phyloP scores from a whole-genome alignment of 2,329 filamentous ascomycete genomes.

The Claviceps capensis region DNA sequence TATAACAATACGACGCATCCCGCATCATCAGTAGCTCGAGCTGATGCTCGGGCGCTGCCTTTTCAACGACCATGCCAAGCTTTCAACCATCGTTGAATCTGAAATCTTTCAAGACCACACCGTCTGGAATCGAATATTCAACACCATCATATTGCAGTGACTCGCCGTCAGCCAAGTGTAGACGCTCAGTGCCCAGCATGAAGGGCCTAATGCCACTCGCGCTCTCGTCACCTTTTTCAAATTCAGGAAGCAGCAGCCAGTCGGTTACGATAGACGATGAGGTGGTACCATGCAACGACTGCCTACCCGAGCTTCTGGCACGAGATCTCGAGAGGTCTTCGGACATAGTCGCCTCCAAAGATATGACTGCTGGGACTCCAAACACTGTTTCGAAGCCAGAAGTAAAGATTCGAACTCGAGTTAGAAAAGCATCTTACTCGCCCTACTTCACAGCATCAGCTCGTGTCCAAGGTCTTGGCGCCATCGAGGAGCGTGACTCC shows the following conservation, averaged over 20 bases:
- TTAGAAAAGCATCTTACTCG: constrained; percentile 8
- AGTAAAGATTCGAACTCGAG: constrained; percentile 11
- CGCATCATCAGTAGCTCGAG: constrained; percentile 2
- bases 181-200: constrained; percentile 26
- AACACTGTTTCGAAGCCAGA: constrained; percentile 20
- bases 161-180: constrained; percentile 11
- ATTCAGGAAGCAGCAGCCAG: constrained; percentile 8
- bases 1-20: constrained; percentile 5
- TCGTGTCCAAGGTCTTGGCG: constrained; percentile 17
- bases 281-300: constrained; percentile 24
- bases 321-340: constrained; percentile 37
- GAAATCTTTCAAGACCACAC: not conserved
- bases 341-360: constrained; percentile 33
- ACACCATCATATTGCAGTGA: constrained; percentile 1
- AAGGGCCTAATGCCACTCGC: constrained; percentile 24
- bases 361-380: constrained; percentile 39
- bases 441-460: constrained; percentile 18
- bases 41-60: constrained; percentile 3
- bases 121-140: not conserved
- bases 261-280: constrained; percentile 14
- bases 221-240: constrained; percentile 16
- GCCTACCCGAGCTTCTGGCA: constrained; percentile 42
- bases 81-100: constrained; percentile 3
- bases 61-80: constrained; percentile 4
- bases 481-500: constrained; percentile 24